Evolutionary conservation across 2,329 filamentous ascomycete species (phyloP).

Genomic region (Paecilomyces dactylethromorphus): DNA sequence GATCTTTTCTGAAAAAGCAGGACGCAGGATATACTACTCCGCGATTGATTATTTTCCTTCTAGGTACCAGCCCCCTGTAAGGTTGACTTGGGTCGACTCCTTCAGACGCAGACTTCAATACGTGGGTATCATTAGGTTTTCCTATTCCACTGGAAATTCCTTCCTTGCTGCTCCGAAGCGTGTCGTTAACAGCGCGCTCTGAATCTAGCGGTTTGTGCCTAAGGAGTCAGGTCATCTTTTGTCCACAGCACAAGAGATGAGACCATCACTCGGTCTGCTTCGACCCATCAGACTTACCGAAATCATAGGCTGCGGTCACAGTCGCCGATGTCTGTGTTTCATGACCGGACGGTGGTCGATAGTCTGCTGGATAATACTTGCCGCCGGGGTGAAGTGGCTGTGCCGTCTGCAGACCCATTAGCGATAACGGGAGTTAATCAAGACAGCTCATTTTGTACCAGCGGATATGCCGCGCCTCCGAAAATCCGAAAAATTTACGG

Average conservation of each 20-base stretch:
- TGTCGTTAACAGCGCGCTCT: not conserved
- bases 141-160: not conserved
- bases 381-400: slow-evolving; percentile 44
- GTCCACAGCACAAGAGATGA: not conserved
- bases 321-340: slow-evolving; percentile 2
- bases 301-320: slow-evolving; percentile 8
- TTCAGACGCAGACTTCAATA: not conserved
- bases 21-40: slow-evolving; percentile 10
- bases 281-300: slow-evolving; percentile 17
- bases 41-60: slow-evolving; percentile 11
- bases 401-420: slow-evolving; percentile 28
- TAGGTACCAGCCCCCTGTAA: slow-evolving; percentile 12
- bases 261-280: slow-evolving; percentile 7
- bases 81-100: not conserved
- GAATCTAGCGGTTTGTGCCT: not conserved
- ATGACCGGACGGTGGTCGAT: slow-evolving; percentile 9
- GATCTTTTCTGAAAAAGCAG: slow-evolving; percentile 15
- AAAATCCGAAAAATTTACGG: slow-evolving; percentile 30
- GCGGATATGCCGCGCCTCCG: slow-evolving; percentile 26
- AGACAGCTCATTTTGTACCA: slow-evolving; percentile 29
- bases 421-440: slow-evolving; percentile 22
- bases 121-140: not conserved
- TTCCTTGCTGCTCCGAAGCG: not conserved
- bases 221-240: not conserved
- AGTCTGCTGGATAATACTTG: slow-evolving; percentile 35